Evolutionary conservation across 2,329 filamentous ascomycete genomes (phyloP), one percentile per base, ranked within the genome.

Genomic region (Dryadomyces sulphureus): DNA sequence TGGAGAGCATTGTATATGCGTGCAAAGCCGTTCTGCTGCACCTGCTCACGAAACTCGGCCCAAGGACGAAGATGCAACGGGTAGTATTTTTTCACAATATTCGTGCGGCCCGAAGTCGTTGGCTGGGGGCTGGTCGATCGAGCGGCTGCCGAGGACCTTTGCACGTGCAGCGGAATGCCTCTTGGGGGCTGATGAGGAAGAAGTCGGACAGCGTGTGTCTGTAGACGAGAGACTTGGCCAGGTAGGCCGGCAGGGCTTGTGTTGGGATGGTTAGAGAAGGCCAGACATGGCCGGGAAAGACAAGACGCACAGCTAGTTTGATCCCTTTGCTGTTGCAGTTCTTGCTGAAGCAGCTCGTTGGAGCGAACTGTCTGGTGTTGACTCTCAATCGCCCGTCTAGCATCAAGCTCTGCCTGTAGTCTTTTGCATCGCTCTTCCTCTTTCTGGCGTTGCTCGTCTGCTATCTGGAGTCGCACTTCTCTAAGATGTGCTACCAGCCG

Each of bases 11-110:
- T 7, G n/a, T 36, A 44, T 16, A 44, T 44, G 9, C 42, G 42
- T 24, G 42, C 42, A 25, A 44, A 44, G 21, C 42, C 42, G 7
- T 7, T 7, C 27, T 14, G 27, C 27, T 30, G 27, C 27, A 30
- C 27, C 27, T 30, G 7, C 7, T 30, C 27, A 14, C 27, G 27
- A 56, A 73, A 56, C 5, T 68, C 65, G 6, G 57, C 55, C 70
- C 70, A 74, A 24, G 67, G 61, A 47, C 45, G 34, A 7, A 46
- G 20, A 14, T n/a, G 39, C 30, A 46, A 19, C 21, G 45, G 44
- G 45, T 46, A 42, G 39, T 46, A 46, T 16, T 46, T 46, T 9
- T 30, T 30, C 8, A 8, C 17, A 22, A 46, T 34, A 17, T 30
- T 16, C 16, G 45, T 46, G 25, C 44, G 44, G 36, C 44, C 44